Percentiles rank a stretch among this genome's conserved stretches.
These are phyloP conservation scores for Phylloporus arenicola DNA, from an alignment of 768 basidiomycete genomes.

Conservation along the genomic window DNA sequence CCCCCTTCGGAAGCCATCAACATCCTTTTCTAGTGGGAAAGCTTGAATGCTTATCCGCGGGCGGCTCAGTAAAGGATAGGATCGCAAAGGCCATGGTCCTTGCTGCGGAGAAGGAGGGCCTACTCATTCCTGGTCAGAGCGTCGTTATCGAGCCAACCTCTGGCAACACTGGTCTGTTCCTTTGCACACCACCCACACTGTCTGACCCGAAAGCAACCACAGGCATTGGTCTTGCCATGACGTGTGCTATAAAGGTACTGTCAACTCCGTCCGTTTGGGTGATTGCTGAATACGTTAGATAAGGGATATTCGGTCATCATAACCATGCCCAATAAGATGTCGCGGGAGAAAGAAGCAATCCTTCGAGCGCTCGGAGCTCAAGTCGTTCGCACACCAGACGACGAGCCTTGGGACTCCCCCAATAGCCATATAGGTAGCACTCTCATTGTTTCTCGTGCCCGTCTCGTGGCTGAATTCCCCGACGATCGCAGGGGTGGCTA, in stretches of 20 bases:
- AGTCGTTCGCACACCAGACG: conserved; percentile 89
- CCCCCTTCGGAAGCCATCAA: not conserved
- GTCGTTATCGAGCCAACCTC: conserved; percentile 95
- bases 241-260: conserved; percentile 86
- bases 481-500: conserved; percentile 83
- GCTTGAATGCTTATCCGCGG: conserved; percentile 84
- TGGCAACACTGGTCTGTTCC: conserved; percentile 80
- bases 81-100: conserved; percentile 97
- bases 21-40: conserved; percentile 63
- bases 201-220: not conserved
- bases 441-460: conserved; percentile 24
- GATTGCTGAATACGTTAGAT: conserved; percentile 71
- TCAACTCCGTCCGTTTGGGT: conserved; percentile 14
- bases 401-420: conserved; percentile 83
- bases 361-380: conserved; percentile 90
- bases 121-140: conserved; percentile 78
- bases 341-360: conserved; percentile 88
- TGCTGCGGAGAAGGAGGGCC: conserved; percentile 85
- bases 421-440: conserved; percentile 88
- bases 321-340: conserved; percentile 94
- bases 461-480: conserved; percentile 83
- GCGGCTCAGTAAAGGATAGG: conserved; percentile 93
- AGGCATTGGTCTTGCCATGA: conserved; percentile 93
- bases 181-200: not conserved
- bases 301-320: conserved; percentile 92